Conservation (phyloP, 2,329 filamentous ascomycete species). For the Fusarium piperis region DNA sequence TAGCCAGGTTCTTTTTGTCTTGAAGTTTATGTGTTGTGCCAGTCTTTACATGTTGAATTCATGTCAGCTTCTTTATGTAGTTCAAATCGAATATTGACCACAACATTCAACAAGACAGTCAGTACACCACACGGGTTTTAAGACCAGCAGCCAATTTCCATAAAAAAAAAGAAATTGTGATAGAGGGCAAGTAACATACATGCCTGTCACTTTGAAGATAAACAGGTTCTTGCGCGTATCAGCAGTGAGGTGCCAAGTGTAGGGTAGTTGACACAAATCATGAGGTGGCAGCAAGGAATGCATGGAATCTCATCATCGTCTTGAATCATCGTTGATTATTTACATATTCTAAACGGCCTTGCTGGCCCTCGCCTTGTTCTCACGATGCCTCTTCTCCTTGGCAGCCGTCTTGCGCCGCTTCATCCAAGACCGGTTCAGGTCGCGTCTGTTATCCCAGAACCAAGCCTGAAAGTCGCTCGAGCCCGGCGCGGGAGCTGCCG, state of each 20-base stretch:
- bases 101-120: not conserved
- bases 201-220: not conserved
- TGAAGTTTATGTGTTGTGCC: not conserved
- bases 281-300: not conserved
- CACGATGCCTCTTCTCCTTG: conserved; percentile 74
- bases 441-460: conserved; percentile 74
- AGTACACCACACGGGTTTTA: not conserved
- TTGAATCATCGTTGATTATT: conserved; percentile 27
- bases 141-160: not conserved
- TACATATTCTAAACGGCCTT: conserved; percentile 49
- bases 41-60: not conserved
- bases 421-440: conserved; percentile 74
- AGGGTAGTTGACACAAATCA: not conserved
- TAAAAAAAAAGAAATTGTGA: not conserved
- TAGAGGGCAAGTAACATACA: not conserved
- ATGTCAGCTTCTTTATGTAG: not conserved
- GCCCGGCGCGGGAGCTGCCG: conserved; percentile 35
- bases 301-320: conserved; percentile 6
- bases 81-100: not conserved
- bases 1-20: not conserved
- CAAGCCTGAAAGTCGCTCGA: conserved; percentile 70
- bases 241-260: not conserved
- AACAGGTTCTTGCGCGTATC: not conserved
- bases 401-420: conserved; percentile 68
- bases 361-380: conserved; percentile 66